A percentile compares a stretch with the other conserved stretches of the same genome.
Evolutionary conservation across 2,329 filamentous ascomycete species (phyloP).

Genomic region (Cordyceps tenuipes): DNA sequence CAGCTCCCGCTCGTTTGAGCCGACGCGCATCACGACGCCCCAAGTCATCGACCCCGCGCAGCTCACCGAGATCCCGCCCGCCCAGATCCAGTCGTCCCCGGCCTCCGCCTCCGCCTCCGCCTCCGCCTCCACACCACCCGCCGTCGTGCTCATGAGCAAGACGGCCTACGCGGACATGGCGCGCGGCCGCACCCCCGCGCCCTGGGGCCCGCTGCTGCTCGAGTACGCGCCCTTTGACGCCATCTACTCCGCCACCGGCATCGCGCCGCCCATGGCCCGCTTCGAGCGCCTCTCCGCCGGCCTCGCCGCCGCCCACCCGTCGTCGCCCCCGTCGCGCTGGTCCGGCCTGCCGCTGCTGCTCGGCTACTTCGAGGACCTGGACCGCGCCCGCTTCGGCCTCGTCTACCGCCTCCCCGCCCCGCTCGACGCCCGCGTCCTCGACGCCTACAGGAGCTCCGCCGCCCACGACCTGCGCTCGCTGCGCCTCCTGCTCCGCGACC

Average conservation of each 20-base stretch:
- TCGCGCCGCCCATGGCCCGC: slow-evolving; percentile 55
- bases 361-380: slow-evolving; percentile 68
- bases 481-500: slow-evolving; percentile 41
- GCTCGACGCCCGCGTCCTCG: slow-evolving; percentile 51
- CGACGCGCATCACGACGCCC: slow-evolving; percentile 52
- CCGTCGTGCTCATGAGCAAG: slow-evolving; percentile 43
- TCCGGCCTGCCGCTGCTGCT: slow-evolving; percentile 53
- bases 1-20: slow-evolving; percentile 48
- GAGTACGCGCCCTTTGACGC: slow-evolving; percentile 62
- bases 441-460: slow-evolving; percentile 40
- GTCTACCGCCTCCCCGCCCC: slow-evolving; percentile 65
- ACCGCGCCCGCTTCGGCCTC: slow-evolving; percentile 61
- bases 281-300: slow-evolving; percentile 56
- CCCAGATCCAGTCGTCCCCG: slow-evolving; percentile 12
- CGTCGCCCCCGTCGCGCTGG: slow-evolving; percentile 41
- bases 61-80: slow-evolving; percentile 32
- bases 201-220: slow-evolving; percentile 53
- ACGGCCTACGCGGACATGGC: slow-evolving; percentile 43
- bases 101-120: too few relatives aligned
- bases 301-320: slow-evolving; percentile 37
- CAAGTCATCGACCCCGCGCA: slow-evolving; percentile 49
- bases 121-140: slow-evolving; percentile 26
- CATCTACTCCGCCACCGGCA: slow-evolving; percentile 53
- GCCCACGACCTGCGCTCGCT: slow-evolving; percentile 46
- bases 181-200: slow-evolving; percentile 31